Evolutionary conservation across 768 basidiomycete species (phyloP), one percentile per base, ranked within the genome.

Genomic region (Cyathus striatus): DNA sequence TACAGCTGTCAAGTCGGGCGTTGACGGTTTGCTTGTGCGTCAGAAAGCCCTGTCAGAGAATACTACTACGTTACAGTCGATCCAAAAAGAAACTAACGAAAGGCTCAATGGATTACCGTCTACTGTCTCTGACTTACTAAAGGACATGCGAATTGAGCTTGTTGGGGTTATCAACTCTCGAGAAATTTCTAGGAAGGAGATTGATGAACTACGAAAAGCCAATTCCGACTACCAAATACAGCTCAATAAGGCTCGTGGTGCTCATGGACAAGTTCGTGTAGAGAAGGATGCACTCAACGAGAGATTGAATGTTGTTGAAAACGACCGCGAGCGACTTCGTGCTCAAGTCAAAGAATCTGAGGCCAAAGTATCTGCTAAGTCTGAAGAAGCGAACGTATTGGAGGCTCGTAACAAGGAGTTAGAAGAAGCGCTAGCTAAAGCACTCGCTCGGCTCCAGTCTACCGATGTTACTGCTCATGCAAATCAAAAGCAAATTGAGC

Each of bases 261-360:
- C 81, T 12, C 82, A 88, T 51, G 86, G 87, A 1, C 83, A 86
- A 55, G 75, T 85, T 4, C 79, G 86, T 13, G 86, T 86, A 12
- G 89, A 92, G 68, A 92, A 90, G 63, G 89, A 90, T 38, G 65
- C 77, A 26, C 58, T 89, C 36, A 62, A 54, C 17, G 85, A 89
- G 49, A 84, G 85, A 48, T 62, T 87, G 23, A 63, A 59, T 18
- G 66, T 66, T 18, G 68, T 69, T 0, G 88, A 90, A 57, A 66
- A 58, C 22, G 87, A 90, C 41, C 78, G 86, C 17, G 84, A 90
- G 17, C 62, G 63, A 4, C 58, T 87, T 34, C 75, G 75, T 32
- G 49, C 55, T 2, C 78, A 83, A 47, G 56, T 81, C 16, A 79
- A 80, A 46, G 78, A 78, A 42, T 40, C 78, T 30, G 76, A 85